Evolutionary conservation across 805 yeast species (phyloP).

Genomic region (Komagataella kurtzmanii): DNA sequence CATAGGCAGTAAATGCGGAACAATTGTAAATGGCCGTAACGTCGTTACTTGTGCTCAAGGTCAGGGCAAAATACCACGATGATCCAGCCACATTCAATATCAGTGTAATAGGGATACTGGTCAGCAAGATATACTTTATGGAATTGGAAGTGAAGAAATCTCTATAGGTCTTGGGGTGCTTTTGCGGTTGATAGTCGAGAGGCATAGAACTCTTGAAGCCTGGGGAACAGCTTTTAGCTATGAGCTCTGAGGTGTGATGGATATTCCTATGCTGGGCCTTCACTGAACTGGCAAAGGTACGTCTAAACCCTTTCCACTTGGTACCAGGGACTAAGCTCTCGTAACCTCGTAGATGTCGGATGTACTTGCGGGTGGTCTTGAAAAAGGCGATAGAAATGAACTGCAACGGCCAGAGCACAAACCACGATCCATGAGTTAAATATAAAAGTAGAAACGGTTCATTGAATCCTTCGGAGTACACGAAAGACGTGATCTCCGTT

Average conservation of each 20-base stretch:
- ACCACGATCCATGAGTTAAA: slow-evolving; percentile 73
- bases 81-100: slow-evolving; percentile 65
- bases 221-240: slow-evolving; percentile 12
- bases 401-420: slow-evolving; percentile 61
- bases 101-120: slow-evolving; percentile 31
- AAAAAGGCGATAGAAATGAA: slow-evolving; percentile 31
- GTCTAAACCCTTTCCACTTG: slow-evolving; percentile 18
- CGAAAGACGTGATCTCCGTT: slow-evolving; percentile 66
- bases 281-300: slow-evolving; percentile 21
- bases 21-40: slow-evolving; percentile 87
- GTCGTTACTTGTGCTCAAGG: slow-evolving; percentile 68
- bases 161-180: slow-evolving; percentile 12
- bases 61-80: slow-evolving; percentile 81
- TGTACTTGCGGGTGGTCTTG: slow-evolving; percentile 24
- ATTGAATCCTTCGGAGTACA: slow-evolving; percentile 42
- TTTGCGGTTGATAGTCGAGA: slow-evolving; percentile 14
- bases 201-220: slow-evolving; percentile 13
- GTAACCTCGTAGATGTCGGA: slow-evolving; percentile 7
- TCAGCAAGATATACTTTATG: slow-evolving; percentile 28
- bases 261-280: slow-evolving; percentile 29
- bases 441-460: slow-evolving; percentile 60
- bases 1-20: slow-evolving; percentile 78
- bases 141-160: slow-evolving; percentile 31
- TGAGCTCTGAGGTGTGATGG: slow-evolving; percentile 21
- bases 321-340: neutral